A percentile compares a stretch with the other conserved stretches of the same genome.
phyloP scores from a whole-genome alignment of 1,284 basidiomycete species.

The Sporisorium sorghi region DNA sequence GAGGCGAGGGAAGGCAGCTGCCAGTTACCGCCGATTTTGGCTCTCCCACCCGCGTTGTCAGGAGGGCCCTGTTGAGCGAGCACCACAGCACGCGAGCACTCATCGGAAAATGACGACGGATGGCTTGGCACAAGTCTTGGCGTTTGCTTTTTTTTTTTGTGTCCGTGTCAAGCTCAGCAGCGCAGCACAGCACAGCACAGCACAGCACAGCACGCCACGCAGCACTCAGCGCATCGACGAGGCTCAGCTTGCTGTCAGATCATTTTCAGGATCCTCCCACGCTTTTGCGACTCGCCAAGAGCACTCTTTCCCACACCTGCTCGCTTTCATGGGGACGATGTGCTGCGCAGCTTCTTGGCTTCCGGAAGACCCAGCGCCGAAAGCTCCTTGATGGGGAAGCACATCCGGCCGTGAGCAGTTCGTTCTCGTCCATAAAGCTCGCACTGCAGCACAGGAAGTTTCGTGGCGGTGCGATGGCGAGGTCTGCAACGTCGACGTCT shows the following conservation, averaged over 20 bases:
- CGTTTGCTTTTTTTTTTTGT: not conserved
- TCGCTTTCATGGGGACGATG: slow-evolving; percentile 3
- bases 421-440: not conserved
- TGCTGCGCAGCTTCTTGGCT: slow-evolving; percentile 13
- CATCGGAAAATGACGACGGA: slow-evolving; percentile 24
- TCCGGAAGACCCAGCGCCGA: slow-evolving; percentile 12
- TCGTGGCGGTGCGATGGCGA: slow-evolving; percentile 17
- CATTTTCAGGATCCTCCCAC: not conserved
- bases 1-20: not conserved
- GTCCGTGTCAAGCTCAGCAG: no score
- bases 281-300: slow-evolving; percentile 1
- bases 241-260: not conserved
- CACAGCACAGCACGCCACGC: not conserved
- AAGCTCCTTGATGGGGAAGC: not conserved
- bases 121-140: slow-evolving; percentile 38
- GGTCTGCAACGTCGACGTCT: not conserved
- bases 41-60: slow-evolving; percentile 5
- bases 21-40: not conserved
- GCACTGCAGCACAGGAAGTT: not conserved
- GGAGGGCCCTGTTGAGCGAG: slow-evolving; percentile 6
- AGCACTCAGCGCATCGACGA: not conserved
- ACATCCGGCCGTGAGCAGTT: slow-evolving; percentile 7
- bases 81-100: not conserved
- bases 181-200: not conserved
- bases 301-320: slow-evolving; percentile 6